These are phyloP conservation scores for Venturia pyrina DNA, from an alignment of 2,329 filamentous ascomycete genomes.

Conservation along the genomic window DNA sequence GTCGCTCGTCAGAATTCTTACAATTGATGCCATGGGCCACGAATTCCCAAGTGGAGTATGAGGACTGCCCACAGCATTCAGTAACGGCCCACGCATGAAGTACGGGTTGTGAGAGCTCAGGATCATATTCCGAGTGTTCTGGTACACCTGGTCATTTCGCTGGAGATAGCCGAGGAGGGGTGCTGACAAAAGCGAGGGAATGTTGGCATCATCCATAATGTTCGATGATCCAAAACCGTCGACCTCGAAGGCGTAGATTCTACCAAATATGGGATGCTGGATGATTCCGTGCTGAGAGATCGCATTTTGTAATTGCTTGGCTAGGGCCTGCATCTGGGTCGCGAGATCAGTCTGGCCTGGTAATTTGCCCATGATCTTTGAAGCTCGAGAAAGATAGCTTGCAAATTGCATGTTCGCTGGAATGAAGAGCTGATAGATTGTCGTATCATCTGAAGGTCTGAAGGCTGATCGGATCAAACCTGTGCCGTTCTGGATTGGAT, in stretches of 20 bases:
- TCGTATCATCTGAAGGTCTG: constrained; percentile 40
- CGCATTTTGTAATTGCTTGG: constrained; percentile 32
- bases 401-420: constrained; percentile 62
- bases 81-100: constrained; percentile 39
- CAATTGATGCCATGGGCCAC: constrained; percentile 44
- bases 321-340: constrained; percentile 46
- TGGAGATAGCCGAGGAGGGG: constrained; percentile 52
- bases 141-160: constrained; percentile 31
- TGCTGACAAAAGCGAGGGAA: constrained; percentile 55
- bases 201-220: constrained; percentile 64
- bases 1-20: constrained; percentile 39
- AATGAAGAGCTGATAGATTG: constrained; percentile 40
- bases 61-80: constrained; percentile 39
- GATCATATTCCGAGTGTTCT: constrained; percentile 35
- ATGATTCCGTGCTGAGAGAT: constrained; percentile 37
- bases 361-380: constrained; percentile 30
- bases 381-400: constrained; percentile 46
- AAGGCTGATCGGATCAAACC: constrained; percentile 41
- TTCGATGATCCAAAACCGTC: constrained; percentile 39
- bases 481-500: constrained; percentile 38
- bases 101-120: constrained; percentile 38
- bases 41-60: constrained; percentile 37
- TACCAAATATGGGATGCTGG: constrained; percentile 25
- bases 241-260: constrained; percentile 39
- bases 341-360: constrained; percentile 45